Base-by-base conservation (phyloP, 129 eudicot genomes). In the Ambrosia artemisiifolia region DNA sequence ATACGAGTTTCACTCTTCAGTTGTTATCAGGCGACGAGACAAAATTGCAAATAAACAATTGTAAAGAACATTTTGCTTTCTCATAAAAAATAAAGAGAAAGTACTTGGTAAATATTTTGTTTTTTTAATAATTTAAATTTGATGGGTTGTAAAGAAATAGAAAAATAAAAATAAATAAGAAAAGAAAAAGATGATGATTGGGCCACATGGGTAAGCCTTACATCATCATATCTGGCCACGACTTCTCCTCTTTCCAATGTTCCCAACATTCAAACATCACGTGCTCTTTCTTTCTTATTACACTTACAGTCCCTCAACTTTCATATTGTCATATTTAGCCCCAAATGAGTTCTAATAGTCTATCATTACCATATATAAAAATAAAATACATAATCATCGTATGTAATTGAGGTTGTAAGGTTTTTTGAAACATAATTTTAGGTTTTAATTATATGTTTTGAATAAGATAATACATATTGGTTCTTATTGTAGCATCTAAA, bases 221-320 rank as follows among this genome's bases (percentile, higher is more conserved):
- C 84, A 79, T 84, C 89, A 85, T 82, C 85, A 75, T 85, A 85
- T 86, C 85, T 86, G 90, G 82, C 91, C 88, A 85, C 88, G 79
- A 82, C 83, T 65, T 77, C 68, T 53, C 75, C 83, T 70, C 87
- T 81, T 76, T 85, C 83, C 85, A 30, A 79, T 87, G 87, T 84
- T 80, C 68, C 87, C 85, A 84, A 79, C 85, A 84, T 77, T 79
- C 87, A 87, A 87, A 84, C 94, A 84, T 78, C 87, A 84, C 89
- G 83, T 87, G 82, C 71, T 54, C 7, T 46, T 72, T 66, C 38
- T 19, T 11, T 38, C 68, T 30, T 32, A 2, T 79, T 44, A 44
- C 51, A 7, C 14, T 33, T 60, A 32, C 8, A n/a, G 20, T 55
- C 69, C 79, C 73, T 62, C 36, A 3, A 18, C 48, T 65, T 73